Conservation (phyloP, 768 basidiomycete genomes). For the Jaapia argillacea region DNA sequence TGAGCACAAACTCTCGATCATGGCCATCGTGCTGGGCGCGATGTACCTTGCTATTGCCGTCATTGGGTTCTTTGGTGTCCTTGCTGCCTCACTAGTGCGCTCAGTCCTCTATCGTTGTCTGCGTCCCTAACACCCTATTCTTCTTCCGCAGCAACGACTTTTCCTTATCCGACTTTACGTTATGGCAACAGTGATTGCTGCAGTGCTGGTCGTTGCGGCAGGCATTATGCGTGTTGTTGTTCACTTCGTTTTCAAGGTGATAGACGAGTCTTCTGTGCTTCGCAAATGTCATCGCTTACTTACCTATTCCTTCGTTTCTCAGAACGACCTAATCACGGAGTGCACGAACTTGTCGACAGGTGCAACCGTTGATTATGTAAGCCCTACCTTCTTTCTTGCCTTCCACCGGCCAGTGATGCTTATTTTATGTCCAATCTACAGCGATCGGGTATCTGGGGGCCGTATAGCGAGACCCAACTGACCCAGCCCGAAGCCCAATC, state of each 20-base stretch:
- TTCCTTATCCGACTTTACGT: constrained; percentile 46
- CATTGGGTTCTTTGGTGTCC: constrained; percentile 48
- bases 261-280: constrained; percentile 5
- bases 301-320: neutral
- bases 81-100: constrained; percentile 42
- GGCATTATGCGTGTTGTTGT: constrained; percentile 46
- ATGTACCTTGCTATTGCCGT: constrained; percentile 39
- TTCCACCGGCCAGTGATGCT: no score
- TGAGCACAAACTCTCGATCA: constrained; percentile 33
- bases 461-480: constrained; percentile 5
- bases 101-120: constrained; percentile 14
- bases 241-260: constrained; percentile 63
- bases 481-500: constrained; percentile 3
- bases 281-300: neutral
- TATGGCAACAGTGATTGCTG: constrained; percentile 33
- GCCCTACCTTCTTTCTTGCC: no score
- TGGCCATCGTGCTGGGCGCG: constrained; percentile 51
- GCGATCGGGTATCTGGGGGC: constrained; percentile 21
- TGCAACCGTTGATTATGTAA: constrained; percentile 21
- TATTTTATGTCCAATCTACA: constrained; percentile 6
- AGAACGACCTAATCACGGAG: constrained; percentile 50
- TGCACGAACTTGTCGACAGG: constrained; percentile 36
- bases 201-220: constrained; percentile 38
- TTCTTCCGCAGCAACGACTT: constrained; percentile 43
- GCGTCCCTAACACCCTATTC: constrained; percentile 1